Conservation (phyloP, 176 grass and related monocot genomes). For the Oryza rufipogon region DNA sequence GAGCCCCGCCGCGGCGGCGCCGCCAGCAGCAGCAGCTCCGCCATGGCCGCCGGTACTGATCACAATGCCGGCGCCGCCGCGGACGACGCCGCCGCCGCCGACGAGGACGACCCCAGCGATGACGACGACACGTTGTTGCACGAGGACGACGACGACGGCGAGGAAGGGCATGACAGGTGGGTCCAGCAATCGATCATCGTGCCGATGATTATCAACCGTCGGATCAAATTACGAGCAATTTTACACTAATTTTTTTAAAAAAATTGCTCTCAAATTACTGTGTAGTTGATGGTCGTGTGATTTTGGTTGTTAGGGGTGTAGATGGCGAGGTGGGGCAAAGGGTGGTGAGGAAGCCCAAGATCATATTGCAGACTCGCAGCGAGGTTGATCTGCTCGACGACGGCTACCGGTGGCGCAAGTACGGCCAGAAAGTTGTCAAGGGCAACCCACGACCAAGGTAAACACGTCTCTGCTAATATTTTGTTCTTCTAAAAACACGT, state of each 20-base stretch:
- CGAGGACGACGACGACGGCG: constrained; percentile 26
- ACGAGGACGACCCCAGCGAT: neutral
- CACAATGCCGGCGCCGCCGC: neutral
- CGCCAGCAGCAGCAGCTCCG: neutral
- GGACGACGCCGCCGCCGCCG: neutral
- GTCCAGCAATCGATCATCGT: neutral
- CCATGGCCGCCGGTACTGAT: neutral
- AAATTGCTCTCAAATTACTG: neutral
- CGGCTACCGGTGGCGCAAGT: constrained; percentile 67
- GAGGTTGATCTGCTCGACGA: constrained; percentile 66
- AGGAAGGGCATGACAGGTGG: constrained; percentile 25
- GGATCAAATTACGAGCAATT: neutral
- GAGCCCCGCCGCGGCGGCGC: constrained; percentile 7
- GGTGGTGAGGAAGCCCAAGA: constrained; percentile 59
- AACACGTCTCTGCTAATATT: neutral
- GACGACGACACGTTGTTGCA: constrained; percentile 30
- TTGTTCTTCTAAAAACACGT: neutral
- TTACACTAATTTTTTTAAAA: too few species aligned
- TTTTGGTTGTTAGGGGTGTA: constrained; percentile 20
- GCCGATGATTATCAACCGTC: neutral
- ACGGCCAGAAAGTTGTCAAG: constrained; percentile 68
- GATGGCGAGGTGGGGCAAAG: constrained; percentile 32
- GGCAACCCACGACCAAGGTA: constrained; percentile 63
- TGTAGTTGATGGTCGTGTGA: neutral
- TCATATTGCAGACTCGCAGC: constrained; percentile 57